Percentiles rank a stretch among this genome's conserved stretches.
Evolutionary conservation across 1,284 basidiomycete species (phyloP).

Genomic region (Rhodotorula sp.): DNA sequence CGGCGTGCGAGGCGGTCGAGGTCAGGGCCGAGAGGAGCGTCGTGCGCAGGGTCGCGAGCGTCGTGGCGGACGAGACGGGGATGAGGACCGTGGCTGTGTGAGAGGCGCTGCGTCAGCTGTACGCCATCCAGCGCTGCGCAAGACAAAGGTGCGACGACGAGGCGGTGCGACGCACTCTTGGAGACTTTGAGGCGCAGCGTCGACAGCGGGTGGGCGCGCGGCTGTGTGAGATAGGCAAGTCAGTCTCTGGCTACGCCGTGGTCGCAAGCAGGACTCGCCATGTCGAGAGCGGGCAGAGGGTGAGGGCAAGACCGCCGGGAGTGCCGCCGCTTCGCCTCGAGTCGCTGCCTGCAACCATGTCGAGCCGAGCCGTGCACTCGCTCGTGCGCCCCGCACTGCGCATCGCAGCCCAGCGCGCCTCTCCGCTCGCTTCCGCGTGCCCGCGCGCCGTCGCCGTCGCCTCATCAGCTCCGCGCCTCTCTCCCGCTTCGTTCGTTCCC

Average conservation of each 20-base stretch:
- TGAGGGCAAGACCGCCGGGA: background rate
- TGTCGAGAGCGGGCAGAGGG: background rate
- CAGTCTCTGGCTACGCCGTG: background rate
- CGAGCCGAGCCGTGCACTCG: too few species aligned
- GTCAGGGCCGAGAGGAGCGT: constrained; percentile 15
- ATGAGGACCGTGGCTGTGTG: constrained; percentile 27
- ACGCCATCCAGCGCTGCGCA: too few species aligned
- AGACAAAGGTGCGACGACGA: background rate
- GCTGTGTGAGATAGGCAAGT: background rate
- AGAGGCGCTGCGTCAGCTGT: background rate
- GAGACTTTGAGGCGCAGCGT: constrained; percentile 29
- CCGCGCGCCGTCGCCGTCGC: background rate
- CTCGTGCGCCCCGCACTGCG: too few species aligned
- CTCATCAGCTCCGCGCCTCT: background rate
- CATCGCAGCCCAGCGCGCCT: too few species aligned
- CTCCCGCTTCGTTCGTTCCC: background rate
- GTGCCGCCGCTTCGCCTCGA: background rate
- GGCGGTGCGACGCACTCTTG: constrained; percentile 13
- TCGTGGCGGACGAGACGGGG: constrained; percentile 19
- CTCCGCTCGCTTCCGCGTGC: too few species aligned
- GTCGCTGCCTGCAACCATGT: background rate
- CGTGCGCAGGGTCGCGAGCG: constrained; percentile 17
- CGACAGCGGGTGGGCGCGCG: constrained; percentile 20
- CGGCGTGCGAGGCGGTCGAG: background rate
- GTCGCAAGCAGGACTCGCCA: background rate